phyloP scores from a whole-genome alignment of 1,139 yeast species.

The Debaryomycetaceae sp. region DNA sequence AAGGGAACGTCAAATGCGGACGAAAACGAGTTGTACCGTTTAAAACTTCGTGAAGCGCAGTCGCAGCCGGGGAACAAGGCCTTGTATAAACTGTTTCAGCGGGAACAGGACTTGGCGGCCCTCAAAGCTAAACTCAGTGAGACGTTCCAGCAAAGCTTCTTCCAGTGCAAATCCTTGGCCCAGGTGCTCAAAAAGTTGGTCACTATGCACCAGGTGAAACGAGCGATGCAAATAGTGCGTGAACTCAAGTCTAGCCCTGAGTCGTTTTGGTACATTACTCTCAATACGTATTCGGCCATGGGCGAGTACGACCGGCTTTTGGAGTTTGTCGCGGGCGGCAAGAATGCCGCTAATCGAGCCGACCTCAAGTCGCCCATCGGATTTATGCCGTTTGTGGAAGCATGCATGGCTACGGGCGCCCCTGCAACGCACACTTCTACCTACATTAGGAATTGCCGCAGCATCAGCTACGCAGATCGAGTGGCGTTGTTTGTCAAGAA shows the following conservation, averaged over 20 bases:
- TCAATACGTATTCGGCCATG: slow-evolving; percentile 40
- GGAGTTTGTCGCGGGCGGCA: slow-evolving; percentile 23
- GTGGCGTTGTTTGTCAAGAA: slow-evolving; percentile 41
- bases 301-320: slow-evolving; percentile 56
- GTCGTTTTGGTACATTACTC: slow-evolving; percentile 53
- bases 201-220: slow-evolving; percentile 44
- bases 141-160: slow-evolving; percentile 46
- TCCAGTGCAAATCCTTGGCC: slow-evolving; percentile 37
- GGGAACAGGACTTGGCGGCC: slow-evolving; percentile 40
- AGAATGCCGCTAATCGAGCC: slow-evolving; percentile 11
- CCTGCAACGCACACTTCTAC: slow-evolving; percentile 26
- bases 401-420: slow-evolving; percentile 40
- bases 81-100: slow-evolving; percentile 25
- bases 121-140: slow-evolving; percentile 43
- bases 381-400: slow-evolving; percentile 50
- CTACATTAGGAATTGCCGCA: slow-evolving; percentile 23
- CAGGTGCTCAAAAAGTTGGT: slow-evolving; percentile 48
- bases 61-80: slow-evolving; percentile 13
- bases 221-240: slow-evolving; percentile 45
- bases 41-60: slow-evolving; percentile 13
- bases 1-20: slow-evolving; percentile 5
- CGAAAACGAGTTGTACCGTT: slow-evolving; percentile 17
- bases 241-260: slow-evolving; percentile 55
- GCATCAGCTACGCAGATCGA: slow-evolving; percentile 27
- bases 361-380: slow-evolving; percentile 64